Conservation (phyloP, 1,284 basidiomycete species). For the Kwoniella shivajii region DNA sequence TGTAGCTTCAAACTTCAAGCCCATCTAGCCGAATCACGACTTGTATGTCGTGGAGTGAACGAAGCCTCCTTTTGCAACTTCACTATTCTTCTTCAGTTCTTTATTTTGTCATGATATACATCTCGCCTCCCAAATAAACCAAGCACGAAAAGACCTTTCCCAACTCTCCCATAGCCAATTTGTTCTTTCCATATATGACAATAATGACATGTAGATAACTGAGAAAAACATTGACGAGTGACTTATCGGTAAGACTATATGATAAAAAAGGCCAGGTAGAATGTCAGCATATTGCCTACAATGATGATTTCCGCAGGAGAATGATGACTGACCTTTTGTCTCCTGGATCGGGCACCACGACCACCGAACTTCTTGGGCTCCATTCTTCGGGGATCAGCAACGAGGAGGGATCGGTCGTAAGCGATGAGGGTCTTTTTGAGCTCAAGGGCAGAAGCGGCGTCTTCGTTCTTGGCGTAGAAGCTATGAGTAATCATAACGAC, state of each 20-base stretch:
- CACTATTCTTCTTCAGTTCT: too few species aligned
- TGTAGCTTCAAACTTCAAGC: too few species aligned
- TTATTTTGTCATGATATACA: slow-evolving; percentile 42
- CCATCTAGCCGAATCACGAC: too few species aligned
- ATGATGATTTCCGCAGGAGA: too few species aligned
- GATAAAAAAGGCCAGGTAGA: neutral
- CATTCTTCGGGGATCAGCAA: slow-evolving; percentile 97
- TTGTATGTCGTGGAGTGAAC: too few species aligned
- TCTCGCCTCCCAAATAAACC: slow-evolving; percentile 24
- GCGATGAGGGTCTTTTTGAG: slow-evolving; percentile 94
- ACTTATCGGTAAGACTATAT: slow-evolving; percentile 80
- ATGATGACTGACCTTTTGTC: slow-evolving; percentile 67
- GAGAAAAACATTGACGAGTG: slow-evolving; percentile 13
- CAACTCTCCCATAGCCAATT: slow-evolving; percentile 13
- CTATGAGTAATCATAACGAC: slow-evolving; percentile 14
- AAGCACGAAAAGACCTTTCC: slow-evolving; percentile 11
- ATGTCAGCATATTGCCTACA: neutral
- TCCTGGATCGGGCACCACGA: slow-evolving; percentile 90
- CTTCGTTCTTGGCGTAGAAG: slow-evolving; percentile 97
- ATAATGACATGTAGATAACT: neutral
- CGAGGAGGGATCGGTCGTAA: slow-evolving; percentile 92
- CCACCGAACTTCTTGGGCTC: slow-evolving; percentile 99
- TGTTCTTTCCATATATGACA: slow-evolving; percentile 10
- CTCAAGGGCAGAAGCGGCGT: slow-evolving; percentile 94
- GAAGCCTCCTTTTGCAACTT: too few species aligned